Base-by-base conservation (phyloP, 202 grass and related monocot genomes). In the Schoenoplectus triqueter region DNA sequence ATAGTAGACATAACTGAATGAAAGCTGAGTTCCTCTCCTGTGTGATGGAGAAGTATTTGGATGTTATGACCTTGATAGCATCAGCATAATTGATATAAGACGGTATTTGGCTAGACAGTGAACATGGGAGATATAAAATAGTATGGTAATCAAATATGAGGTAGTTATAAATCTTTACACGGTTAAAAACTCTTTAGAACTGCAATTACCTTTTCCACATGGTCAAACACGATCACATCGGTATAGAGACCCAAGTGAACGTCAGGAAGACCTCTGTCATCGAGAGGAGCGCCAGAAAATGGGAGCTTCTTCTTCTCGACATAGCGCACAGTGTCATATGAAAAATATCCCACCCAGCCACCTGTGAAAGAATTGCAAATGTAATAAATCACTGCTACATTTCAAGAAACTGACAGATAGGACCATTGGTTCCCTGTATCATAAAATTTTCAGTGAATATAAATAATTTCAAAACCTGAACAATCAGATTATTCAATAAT, bases 301-400 rank as follows among this genome's bases (percentile, higher is more conserved):
- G 93, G 95, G 52, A 95, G 88, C 69, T 95, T 98, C 82, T 98
- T 98, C 84, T 93, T 98, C 80, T 98, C 95, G 13, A 92, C 89
- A 87, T 94, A 98, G 18, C 95, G 84, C 42, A 98, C 88, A 1
- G 93, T 98, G 60, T 98, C 95, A 78, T 98, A 98, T 10, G 95
- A 98, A 87, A 98, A 98, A 87, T 95, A 98, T 1, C 95, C 95
- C 31, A 98, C 88, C 95, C 95, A 98, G 88, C 80, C 80, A 83
- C 80, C 80, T 83, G 80, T 41, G 20, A 21, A 83, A 52, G 4
- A 81, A 83, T 52, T 67, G 65, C 41, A 52, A 69, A 49, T 10
- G 14, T 69, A 52, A 69, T 66, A 55, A 11, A 15, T 55, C 7
- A 57, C 6, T 41, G 10, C 51, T 41, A 77, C 72, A 20, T 51